Conservation (phyloP, 176 grass and related monocot genomes). For the maize (Zea mays) region Zm-B73-REFERENCE-NAM-5.0 NC_050097.1:9699501-9700000, state of each 20-base stretch:
- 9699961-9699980: conserved; percentile 89
- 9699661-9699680: conserved; percentile 66
- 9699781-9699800: conserved; percentile 56
- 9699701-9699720: conserved; percentile 79
- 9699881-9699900: conserved; percentile 77
- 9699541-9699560: conserved; percentile 62
- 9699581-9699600: conserved; percentile 61
- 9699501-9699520: conserved; percentile 75
- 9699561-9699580: conserved; percentile 85
- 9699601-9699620: conserved; percentile 78
- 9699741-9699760: conserved; percentile 85
- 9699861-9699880: conserved; percentile 89
- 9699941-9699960: conserved; percentile 83
- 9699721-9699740: conserved; percentile 67
- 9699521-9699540: conserved; percentile 83
- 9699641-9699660: conserved; percentile 91
- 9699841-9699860: conserved; percentile 91
- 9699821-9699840: conserved; percentile 68
- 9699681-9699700: conserved; percentile 88
- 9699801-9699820: conserved; percentile 42
- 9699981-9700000: conserved; percentile 65
- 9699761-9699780: conserved; percentile 88
- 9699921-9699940: conserved; percentile 71
- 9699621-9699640: conserved; percentile 75
- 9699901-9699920: conserved; percentile 92